phyloP scores from a whole-genome alignment of 305 asterid genomes.

The Solanum hybrid region DNA sequence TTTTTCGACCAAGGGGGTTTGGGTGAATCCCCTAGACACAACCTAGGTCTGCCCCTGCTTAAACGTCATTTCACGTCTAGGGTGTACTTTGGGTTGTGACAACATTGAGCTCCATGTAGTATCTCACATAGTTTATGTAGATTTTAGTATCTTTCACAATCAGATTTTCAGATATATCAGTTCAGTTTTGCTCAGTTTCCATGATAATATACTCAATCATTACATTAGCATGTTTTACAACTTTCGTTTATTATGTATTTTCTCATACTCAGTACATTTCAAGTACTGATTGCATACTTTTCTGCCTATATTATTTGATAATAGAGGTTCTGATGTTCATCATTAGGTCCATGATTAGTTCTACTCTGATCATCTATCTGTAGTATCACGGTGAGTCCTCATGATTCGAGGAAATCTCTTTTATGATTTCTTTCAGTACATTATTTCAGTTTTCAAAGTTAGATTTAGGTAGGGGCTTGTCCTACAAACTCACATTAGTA shows the following conservation, averaged over 20 bases:
- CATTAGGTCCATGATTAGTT: background rate
- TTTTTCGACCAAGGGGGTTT: no score
- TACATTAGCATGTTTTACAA: background rate
- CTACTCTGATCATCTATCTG: background rate
- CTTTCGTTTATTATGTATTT: background rate
- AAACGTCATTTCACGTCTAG: no score
- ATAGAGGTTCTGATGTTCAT: background rate
- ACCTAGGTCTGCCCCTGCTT: no score
- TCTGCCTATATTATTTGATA: background rate
- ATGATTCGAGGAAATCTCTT: background rate
- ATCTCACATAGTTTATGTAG: background rate
- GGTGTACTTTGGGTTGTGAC: background rate
- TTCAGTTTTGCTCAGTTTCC: background rate
- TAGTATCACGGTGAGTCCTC: background rate
- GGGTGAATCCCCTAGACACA: no score
- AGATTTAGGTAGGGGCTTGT: background rate
- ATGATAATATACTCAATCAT: background rate
- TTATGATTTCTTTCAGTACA: background rate
- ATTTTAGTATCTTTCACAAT: background rate
- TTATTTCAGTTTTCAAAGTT: background rate
- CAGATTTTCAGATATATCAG: background rate
- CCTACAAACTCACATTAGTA: background rate
- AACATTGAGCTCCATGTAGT: background rate
- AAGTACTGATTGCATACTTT: background rate
- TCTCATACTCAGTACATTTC: background rate